Percentiles rank a stretch among this genome's conserved stretches.
Conservation (phyloP, 2,329 filamentous ascomycete species). For the Colletotrichum scovillei region DNA sequence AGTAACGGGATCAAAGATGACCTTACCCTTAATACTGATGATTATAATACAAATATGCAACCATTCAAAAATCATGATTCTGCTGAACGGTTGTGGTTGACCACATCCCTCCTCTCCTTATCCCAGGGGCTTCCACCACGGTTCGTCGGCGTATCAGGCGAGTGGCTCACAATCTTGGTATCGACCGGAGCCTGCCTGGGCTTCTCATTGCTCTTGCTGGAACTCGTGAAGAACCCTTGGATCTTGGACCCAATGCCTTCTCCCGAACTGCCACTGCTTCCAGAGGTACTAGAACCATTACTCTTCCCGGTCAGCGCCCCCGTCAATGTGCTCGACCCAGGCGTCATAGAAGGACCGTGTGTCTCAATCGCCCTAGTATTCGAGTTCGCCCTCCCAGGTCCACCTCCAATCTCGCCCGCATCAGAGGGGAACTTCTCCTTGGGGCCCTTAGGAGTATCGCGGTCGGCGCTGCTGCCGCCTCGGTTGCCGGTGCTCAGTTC, state of each 20-base stretch:
- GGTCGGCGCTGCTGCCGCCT: constrained; percentile 36
- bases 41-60: background rate
- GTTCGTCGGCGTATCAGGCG: constrained; percentile 34
- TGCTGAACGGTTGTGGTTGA: background rate
- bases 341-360: constrained; percentile 8
- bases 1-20: background rate
- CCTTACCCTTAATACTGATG: background rate
- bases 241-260: constrained; percentile 25
- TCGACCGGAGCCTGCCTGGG: constrained; percentile 16
- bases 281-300: background rate
- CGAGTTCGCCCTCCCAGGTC: constrained; percentile 43
- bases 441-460: constrained; percentile 38
- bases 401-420: constrained; percentile 47
- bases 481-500: constrained; percentile 40
- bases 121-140: constrained; percentile 32
- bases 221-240: constrained; percentile 41
- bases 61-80: background rate
- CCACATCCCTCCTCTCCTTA: constrained; percentile 33
- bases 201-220: constrained; percentile 32
- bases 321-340: constrained; percentile 8
- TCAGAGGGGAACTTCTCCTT: constrained; percentile 47
- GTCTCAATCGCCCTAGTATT: constrained; percentile 44
- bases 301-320: constrained; percentile 3
- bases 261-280: background rate
- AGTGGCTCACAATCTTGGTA: constrained; percentile 31